Evolutionary conservation across 129 eudicot species (phyloP).

Genomic region (Flaveria trinervia): DNA sequence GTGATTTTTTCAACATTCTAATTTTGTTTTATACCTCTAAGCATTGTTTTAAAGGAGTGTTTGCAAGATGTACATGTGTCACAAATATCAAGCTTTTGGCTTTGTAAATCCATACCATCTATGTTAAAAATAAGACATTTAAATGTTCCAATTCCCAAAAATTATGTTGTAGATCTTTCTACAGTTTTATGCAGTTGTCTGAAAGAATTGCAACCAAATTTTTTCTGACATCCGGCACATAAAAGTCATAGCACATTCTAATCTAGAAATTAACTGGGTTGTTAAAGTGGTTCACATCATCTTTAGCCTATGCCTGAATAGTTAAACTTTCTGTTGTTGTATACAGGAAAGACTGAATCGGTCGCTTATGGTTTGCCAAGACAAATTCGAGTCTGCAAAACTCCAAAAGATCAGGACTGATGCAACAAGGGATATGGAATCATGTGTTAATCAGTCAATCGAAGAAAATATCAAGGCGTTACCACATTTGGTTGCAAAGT

Average conservation of each 20-base stretch:
- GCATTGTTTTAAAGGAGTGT: not conserved
- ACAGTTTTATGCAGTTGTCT: not conserved
- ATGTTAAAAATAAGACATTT: not conserved
- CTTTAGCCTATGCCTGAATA: not conserved
- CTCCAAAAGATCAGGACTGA: constrained; percentile 51
- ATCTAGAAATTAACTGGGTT: not conserved
- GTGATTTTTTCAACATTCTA: not conserved
- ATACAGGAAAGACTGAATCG: constrained; percentile 67
- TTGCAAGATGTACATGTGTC: not conserved
- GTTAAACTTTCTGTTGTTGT: constrained; percentile 3
- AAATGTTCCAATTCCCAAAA: not conserved
- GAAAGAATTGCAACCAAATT: not conserved
- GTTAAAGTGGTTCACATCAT: constrained; percentile 5
- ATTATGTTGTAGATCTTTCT: not conserved
- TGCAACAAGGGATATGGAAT: constrained; percentile 63
- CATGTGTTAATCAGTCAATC: constrained; percentile 69
- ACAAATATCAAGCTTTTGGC: not conserved
- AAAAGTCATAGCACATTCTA: not conserved
- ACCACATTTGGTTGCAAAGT: constrained; percentile 67
- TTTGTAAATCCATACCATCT: not conserved
- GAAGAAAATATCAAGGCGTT: constrained; percentile 60
- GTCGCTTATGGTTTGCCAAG: constrained; percentile 81
- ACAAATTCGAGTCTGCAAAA: constrained; percentile 74
- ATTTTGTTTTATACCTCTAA: not conserved
- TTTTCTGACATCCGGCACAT: not conserved